These are phyloP conservation scores for Plasmodium yoelii DNA, from an alignment of 169 alveolate species.

Conservation along the genomic window DNA sequence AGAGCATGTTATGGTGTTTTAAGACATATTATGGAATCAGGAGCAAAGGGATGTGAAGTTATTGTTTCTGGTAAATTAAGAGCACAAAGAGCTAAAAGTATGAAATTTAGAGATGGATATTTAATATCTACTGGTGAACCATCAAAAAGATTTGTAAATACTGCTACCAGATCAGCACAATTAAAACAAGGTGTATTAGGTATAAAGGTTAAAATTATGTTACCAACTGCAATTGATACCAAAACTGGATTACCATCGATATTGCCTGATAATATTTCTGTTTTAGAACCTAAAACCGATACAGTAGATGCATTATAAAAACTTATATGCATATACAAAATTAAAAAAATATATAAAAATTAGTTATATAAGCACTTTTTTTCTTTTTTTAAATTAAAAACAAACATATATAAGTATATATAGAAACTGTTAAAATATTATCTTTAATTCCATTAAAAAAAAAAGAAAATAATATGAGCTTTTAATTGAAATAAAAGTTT, in stretches of 20 bases:
- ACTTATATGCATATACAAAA: background rate
- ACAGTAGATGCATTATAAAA: conserved; percentile 49
- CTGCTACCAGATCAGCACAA: conserved; percentile 98
- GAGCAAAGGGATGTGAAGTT: conserved; percentile 99
- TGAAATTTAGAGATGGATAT: conserved; percentile 98
- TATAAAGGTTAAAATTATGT: conserved; percentile 96
- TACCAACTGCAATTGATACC: conserved; percentile 98
- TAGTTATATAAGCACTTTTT: too few species aligned
- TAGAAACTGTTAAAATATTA: too few species aligned
- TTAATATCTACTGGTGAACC: conserved; percentile 99
- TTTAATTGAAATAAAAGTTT: too few species aligned
- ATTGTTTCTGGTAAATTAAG: conserved; percentile 99
- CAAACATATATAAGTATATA: too few species aligned
- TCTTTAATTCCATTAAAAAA: too few species aligned
- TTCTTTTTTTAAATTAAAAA: too few species aligned
- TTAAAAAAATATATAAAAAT: background rate
- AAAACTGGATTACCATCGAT: conserved; percentile 94
- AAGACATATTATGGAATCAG: conserved; percentile 97
- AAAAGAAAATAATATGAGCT: too few species aligned
- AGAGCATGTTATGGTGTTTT: conserved; percentile 98
- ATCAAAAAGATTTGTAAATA: conserved; percentile 95
- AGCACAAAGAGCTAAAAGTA: conserved; percentile 99
- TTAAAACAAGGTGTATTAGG: conserved; percentile 98
- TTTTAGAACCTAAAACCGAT: conserved; percentile 96
- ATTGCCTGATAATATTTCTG: conserved; percentile 97